Base-by-base conservation (phyloP, 176 grass and related monocot species). In the Phragmites australis region DNA sequence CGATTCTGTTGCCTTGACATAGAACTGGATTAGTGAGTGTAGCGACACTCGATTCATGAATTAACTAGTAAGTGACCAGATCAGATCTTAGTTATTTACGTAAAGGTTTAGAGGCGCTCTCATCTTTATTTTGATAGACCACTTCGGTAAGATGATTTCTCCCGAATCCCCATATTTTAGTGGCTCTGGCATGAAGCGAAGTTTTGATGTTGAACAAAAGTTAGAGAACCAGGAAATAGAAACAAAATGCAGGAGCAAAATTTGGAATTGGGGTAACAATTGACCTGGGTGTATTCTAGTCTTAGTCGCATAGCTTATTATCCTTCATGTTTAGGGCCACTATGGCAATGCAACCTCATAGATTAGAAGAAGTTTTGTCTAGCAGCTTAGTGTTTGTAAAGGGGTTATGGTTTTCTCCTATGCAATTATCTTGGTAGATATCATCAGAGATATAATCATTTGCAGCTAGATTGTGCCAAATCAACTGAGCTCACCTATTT, bases 1-100 rank as follows among this genome's bases (percentile, higher is more conserved):
- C 60, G 18, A 45, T 84, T 65, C 9, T 48, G 43, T 43, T 6
- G 50, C 71, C 50, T 72, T 32, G 22, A 79, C 27, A 57, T 76
- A 19, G 65, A 77, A 3, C 17, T 74, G 17, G 30, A 30, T 18
- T 81, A 34, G 8, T 14, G 11, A 66, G 47, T 75, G 29, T 74
- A 18, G 19, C 37, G 57, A 67, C 1, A 13, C 17, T 40, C 8
- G 34, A 19, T 47, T 21, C 9, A 31, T 52, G 43, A 43, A 37
- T 2, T 18, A 30, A 19, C 19, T 70, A 37, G 34, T 18, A 30
- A 19, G 26, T 70, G 44, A n/a, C 14, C 27, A 18, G 9, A 21
- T 31, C 5, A 32, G 23, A 67, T 74, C 2, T 8, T 67, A 74
- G 14, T 43, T 32, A 42, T 26, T 57, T 49, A 21, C 22, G 27